These are phyloP conservation scores for Lodderomyces beijingensis DNA, from an alignment of 1,139 yeast species.

Conservation along the genomic window DNA sequence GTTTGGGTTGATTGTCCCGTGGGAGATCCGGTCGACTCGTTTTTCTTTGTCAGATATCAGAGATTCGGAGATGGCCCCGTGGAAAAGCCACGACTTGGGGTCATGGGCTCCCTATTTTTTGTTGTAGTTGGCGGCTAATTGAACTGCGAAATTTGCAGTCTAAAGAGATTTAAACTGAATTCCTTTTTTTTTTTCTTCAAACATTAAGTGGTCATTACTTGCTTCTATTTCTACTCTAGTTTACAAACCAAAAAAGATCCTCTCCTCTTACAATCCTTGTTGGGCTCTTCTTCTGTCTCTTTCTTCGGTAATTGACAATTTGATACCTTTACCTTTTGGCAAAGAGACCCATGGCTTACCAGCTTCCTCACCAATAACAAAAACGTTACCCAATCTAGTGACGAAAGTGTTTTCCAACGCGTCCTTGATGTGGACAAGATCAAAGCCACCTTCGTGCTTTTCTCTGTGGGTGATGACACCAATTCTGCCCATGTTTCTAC, in stretches of 20 bases:
- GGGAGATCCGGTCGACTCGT: no score
- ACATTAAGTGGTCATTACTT: no score
- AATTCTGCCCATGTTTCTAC: slow-evolving; percentile 99
- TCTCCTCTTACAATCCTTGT: slow-evolving; percentile 30
- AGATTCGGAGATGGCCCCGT: no score
- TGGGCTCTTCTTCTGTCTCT: slow-evolving; percentile 98
- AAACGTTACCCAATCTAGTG: slow-evolving; percentile 95
- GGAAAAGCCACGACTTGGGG: no score
- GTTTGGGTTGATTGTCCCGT: no score
- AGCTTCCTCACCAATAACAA: slow-evolving; percentile 91
- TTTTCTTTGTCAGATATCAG: no score
- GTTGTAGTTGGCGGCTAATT: no score
- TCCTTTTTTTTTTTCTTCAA: no score
- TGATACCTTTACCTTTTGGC: slow-evolving; percentile 99
- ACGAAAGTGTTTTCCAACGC: slow-evolving; percentile 96
- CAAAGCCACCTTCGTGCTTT: slow-evolving; percentile 99
- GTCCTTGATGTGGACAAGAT: slow-evolving; percentile 97
- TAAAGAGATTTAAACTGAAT: no score
- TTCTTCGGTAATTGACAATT: slow-evolving; percentile 96
- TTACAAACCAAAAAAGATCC: slow-evolving; percentile 17
- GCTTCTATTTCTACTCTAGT: no score
- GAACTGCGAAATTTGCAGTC: no score
- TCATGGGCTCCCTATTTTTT: no score
- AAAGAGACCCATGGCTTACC: slow-evolving; percentile 95
- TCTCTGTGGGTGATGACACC: slow-evolving; percentile 98